Evolutionary conservation across 2,329 filamentous ascomycete species (phyloP), one percentile per base, ranked within the genome.

Genomic region (Biscogniauxia marginata): DNA sequence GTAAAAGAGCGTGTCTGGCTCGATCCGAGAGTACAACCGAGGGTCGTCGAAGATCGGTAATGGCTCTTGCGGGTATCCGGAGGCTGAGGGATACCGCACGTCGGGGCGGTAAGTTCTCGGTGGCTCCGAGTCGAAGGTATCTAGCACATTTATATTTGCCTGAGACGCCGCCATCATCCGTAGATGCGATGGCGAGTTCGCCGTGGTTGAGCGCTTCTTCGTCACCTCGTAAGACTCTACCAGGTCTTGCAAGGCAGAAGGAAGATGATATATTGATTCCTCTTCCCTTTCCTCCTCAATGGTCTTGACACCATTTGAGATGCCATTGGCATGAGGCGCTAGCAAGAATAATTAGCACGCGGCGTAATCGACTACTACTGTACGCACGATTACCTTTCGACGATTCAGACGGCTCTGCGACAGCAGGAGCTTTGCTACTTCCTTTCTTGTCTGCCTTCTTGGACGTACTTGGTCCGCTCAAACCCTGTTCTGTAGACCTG

Each of bases 1-100:
- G 76, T 99, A 99, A 76, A 99, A 99, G 8, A 99, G 81, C 24
- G 93, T 96, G 70, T 99, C 95, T 0, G 93, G 92, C 68, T 99
- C 95, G 58, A 99, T 93, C 56, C 91, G 84, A 22, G 84, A 84
- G 74, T 97, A 99, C 59, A 99, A 76, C 48, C 90, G 82, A 30
- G 91, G 90, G 73, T 99, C 92, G 66, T 97, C 92, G 65, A 98
- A 93, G 62, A 98, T 91, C 2, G 89, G 79, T 45, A 97, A 80
- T n/a, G 93, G 89, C 70, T 97, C 92, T 70, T 96, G 91, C 6
- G 95, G 95, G 73, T 96, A 99, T 64, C 95, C 90, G 7, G 90
- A 80, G 3, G 89, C 89, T 8, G 79, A 76, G 66, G 88, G 86
- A 74, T 91, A 90, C 22, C 88, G 89, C 62, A 88, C 85, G 62